Base-by-base conservation (phyloP, 2,329 filamentous ascomycete genomes). In the Beauveria medogensis region DNA sequence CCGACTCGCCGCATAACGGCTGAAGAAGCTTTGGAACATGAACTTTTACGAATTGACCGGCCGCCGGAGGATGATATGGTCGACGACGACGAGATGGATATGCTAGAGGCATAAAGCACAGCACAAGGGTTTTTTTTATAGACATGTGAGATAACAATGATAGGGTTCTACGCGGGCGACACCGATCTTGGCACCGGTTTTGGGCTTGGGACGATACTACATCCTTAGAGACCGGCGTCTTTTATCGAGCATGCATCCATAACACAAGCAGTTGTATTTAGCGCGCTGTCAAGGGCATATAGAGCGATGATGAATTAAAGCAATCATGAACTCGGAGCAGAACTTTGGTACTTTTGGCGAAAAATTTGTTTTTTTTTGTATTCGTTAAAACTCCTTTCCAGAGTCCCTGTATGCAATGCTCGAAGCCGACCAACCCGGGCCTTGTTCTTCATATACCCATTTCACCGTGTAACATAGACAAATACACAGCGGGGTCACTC, bases 1-100 rank as follows among this genome's bases (percentile, higher is more conserved):
- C 90, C 91, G 0, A 77, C 77, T 28, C 86, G 83, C 71, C 78
- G 91, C 28, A 90, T 93, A 61, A 90, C 87, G 47, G 91, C 91
- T 1, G 81, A 83, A 37, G 85, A 92, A 67, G 91, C 91, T 0
- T 72, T 95, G 52, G 72, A 82, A 55, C 89, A 93, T 71, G 84
- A 88, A 0, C 93, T 93, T 69, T 72, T 92, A 64, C 73, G 71
- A 48, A 65, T 72, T 20, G 68, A 68, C 50, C 55, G 55, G 68
- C 67, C 61, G 54, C 64, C 62, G 55, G 73, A 73, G 24, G 67
- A 69, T 20, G 69, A 68, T 20, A 43, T 67, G 8, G 70, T 66
- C 4, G 73, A 80, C 16, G 80, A 83, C 5, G 80, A 85, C 64
- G 82, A 84, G 67, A 81, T 86, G 75, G 77, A 80, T 61, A 76